A percentile compares a stretch with the other conserved stretches of the same genome.
Conservation (phyloP, 345 rosid genomes). For the Lepidium sativum region DNA sequence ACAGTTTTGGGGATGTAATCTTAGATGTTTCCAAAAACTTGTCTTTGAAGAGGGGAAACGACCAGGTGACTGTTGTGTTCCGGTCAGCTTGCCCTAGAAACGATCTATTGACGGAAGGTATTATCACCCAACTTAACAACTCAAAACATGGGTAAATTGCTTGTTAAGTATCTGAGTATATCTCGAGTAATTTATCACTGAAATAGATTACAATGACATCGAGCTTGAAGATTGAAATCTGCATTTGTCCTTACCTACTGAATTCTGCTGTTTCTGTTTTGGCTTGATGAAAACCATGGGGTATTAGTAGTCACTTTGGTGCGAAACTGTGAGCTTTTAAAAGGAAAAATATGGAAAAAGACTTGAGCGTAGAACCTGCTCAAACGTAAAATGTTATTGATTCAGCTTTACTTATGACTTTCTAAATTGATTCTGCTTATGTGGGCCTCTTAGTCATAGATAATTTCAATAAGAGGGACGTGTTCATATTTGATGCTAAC, state of each 20-base stretch:
- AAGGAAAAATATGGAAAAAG: too few species aligned
- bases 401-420: too few species aligned
- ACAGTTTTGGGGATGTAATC: slow-evolving; percentile 70
- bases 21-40: slow-evolving; percentile 66
- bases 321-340: too few species aligned
- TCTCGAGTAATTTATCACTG: neutral
- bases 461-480: neutral
- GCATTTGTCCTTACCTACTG: neutral
- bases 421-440: too few species aligned
- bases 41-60: slow-evolving; percentile 60
- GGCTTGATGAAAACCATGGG: too few species aligned
- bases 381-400: too few species aligned
- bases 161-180: neutral
- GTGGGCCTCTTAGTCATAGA: neutral
- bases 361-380: too few species aligned
- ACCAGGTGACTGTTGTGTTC: slow-evolving; percentile 60
- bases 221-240: neutral
- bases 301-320: too few species aligned
- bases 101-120: slow-evolving; percentile 87
- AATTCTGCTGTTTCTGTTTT: neutral
- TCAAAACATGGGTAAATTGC: neutral
- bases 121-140: slow-evolving; percentile 3
- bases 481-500: slow-evolving; percentile 3
- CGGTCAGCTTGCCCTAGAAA: slow-evolving; percentile 97
- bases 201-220: neutral